Base-by-base conservation (phyloP, 768 basidiomycete genomes). In the Strobilomyces echinocephalus region DNA sequence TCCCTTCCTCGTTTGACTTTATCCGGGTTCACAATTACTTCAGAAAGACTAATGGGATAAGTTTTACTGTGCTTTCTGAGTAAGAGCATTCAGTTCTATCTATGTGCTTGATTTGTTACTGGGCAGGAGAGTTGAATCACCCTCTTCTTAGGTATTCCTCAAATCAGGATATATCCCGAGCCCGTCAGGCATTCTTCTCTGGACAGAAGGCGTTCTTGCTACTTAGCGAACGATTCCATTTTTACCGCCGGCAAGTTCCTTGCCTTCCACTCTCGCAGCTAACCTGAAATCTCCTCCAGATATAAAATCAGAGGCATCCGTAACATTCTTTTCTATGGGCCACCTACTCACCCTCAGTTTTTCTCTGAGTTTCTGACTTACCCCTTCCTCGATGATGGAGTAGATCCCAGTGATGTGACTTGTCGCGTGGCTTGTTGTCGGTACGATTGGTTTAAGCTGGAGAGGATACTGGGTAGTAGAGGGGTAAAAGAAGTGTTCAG, bases 211-310 rank as follows among this genome's bases (percentile, higher is more conserved):
- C 87, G 0, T 91, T 98, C 76, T 69, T 99, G 30, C 77, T 98
- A 57, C 76, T 97, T 64, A 95, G 90, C 62, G 97, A 99, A 67
- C 84, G 97, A n/a, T 98, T 97, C 77, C 95, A 99, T 70, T 99
- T 98, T 70, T 97, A 92, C 78, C 83, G 91, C 58, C 77, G 93
- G 87, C 85, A 41, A 41, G 75, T 67, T 24, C 42, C 10, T 36
- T 46, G 14, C 20, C 15, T 28, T 49, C 8, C 38, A 5, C 41
- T 57, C 50, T 43, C 18, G 28, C 39, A n/a, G 8, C 40, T 45
- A 14, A 54, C 20, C 49, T 18, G 28, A 10, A 42, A 51, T 16
- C 5, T 18, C 24, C 21, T 33, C n/a, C 63, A 91, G 93, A 53
- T 98, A 98, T 74, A 92, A 91, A 61, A 83, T 98, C 47, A 79